Evolutionary conservation across 2,329 filamentous ascomycete genomes (phyloP).

Genomic region (Alternaria arborescens): DNA sequence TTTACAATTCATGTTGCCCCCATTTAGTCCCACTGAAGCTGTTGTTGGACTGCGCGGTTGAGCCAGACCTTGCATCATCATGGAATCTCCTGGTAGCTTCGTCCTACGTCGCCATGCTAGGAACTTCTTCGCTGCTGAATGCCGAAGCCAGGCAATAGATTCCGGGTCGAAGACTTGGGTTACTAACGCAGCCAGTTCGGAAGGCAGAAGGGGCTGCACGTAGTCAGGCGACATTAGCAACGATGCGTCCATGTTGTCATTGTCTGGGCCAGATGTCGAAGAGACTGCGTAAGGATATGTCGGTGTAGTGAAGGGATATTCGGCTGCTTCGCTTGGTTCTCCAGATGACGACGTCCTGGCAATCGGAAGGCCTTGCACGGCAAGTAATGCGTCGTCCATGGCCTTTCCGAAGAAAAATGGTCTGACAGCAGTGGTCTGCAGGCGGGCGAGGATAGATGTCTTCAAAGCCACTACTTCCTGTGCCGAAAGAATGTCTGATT

Average conservation of each 20-base stretch:
- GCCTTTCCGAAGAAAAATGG: constrained; percentile 71
- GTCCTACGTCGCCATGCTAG: constrained; percentile 70
- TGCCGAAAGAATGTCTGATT: constrained; percentile 72
- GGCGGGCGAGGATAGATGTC: constrained; percentile 63
- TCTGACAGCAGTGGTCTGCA: constrained; percentile 66
- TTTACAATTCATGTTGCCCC: constrained; percentile 38
- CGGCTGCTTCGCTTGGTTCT: constrained; percentile 23
- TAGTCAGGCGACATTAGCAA: constrained; percentile 93
- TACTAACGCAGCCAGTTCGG: constrained; percentile 77
- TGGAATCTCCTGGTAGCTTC: constrained; percentile 37
- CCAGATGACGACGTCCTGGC: constrained; percentile 4
- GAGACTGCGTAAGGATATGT: constrained; percentile 77
- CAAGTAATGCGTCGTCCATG: constrained; percentile 47
- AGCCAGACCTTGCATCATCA: constrained; percentile 36
- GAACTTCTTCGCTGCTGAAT: constrained; percentile 83
- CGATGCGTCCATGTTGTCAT: constrained; percentile 90
- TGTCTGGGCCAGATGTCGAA: constrained; percentile 73
- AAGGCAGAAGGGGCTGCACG: constrained; percentile 77
- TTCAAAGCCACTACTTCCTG: constrained; percentile 69
- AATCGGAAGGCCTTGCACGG: constrained; percentile 44
- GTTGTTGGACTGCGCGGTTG: constrained; percentile 39
- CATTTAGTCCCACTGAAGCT: constrained; percentile 42
- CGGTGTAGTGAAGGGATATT: constrained; percentile 42
- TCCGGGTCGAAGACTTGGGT: constrained; percentile 78
- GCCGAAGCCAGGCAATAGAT: constrained; percentile 80